Percentiles rank a stretch among this genome's conserved stretches.
Conservation (phyloP, 805 yeast genomes). For the Wickerhamiella brachini region DNA sequence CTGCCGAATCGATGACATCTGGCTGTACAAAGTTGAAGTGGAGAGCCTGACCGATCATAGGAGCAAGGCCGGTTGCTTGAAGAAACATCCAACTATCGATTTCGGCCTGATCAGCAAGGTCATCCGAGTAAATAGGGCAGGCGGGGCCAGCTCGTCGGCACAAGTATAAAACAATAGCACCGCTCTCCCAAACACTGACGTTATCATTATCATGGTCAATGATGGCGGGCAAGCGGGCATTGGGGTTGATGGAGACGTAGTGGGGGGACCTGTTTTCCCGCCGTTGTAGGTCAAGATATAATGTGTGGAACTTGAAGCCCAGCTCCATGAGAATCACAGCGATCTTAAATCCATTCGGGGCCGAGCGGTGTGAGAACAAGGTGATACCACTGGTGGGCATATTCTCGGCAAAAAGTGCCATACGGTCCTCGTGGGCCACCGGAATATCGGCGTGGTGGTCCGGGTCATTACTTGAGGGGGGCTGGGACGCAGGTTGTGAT, state of each 20-base stretch:
- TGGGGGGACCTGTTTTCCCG: constrained; percentile 93
- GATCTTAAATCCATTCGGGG: constrained; percentile 93
- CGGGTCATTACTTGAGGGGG: background rate
- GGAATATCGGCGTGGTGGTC: background rate
- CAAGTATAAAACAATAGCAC: constrained; percentile 75
- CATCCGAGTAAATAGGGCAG: constrained; percentile 70
- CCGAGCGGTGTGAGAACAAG: constrained; percentile 69
- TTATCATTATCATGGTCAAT: constrained; percentile 77
- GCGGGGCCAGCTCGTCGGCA: constrained; percentile 47
- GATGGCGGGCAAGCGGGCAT: constrained; percentile 89
- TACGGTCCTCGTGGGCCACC: constrained; percentile 26
- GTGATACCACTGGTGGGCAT: constrained; percentile 77
- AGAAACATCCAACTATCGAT: constrained; percentile 83
- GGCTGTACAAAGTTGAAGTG: constrained; percentile 81
- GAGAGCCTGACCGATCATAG: constrained; percentile 96
- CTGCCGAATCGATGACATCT: constrained; percentile 65
- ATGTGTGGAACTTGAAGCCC: constrained; percentile 63
- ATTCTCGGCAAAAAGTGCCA: constrained; percentile 57
- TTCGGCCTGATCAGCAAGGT: constrained; percentile 66
- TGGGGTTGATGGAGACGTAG: constrained; percentile 86
- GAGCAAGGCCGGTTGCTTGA: constrained; percentile 94
- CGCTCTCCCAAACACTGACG: constrained; percentile 86
- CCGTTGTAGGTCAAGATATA: constrained; percentile 67
- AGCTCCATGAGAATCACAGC: constrained; percentile 81
- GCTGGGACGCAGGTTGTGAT: background rate